Evolutionary conservation across 192 early-diverging fungal species (phyloP), one percentile per base, ranked within the genome.

Genomic region (Globomyces pollinis-pini): DNA sequence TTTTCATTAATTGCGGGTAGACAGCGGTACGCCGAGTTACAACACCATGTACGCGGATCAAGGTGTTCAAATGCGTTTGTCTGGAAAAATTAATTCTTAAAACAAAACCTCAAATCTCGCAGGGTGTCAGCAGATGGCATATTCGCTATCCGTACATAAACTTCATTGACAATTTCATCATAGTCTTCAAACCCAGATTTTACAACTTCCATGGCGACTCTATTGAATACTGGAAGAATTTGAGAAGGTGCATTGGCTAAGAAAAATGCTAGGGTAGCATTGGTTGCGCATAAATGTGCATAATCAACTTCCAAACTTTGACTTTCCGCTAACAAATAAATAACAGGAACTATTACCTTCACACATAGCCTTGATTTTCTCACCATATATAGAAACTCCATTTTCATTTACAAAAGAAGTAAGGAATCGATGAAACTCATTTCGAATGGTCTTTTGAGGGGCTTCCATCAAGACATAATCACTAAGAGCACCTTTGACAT

Each of bases 1-100:
- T 90, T 64, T 89, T 92, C 71, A 93, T 96, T 43, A 98, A 79
- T 70, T 98, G 96, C 30, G 96, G 94, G 64, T 94, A 98, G 13
- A 98, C 93, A 26, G 89, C 89, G 1, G 93, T 91, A 53, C 96
- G 86, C 20, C 90, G 74, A 3, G 91, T 95, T 7, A 98, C 91
- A 0, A 96, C 91, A 57, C 96, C 96, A 29, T 83, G 76, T 5
- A 98, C 86, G 18, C 90, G 82, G 30, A 98, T 88, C 18, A 98
- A 74, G 38, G 85, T 89, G 77, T 96, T 96, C 36, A 98, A 71
- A 70, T 96, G 88, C 20, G 76, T 67, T 75, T 96, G 93, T 57
- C 95, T 69, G 63, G 1, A 29, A 5, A 20, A 33, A 1, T 36
- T 13, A 13, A 36, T 36, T 8, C 18, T 43, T 23, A 1, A 50